Conservation (phyloP, 257 asterid genomes). For the Nemophila menziesii region DNA sequence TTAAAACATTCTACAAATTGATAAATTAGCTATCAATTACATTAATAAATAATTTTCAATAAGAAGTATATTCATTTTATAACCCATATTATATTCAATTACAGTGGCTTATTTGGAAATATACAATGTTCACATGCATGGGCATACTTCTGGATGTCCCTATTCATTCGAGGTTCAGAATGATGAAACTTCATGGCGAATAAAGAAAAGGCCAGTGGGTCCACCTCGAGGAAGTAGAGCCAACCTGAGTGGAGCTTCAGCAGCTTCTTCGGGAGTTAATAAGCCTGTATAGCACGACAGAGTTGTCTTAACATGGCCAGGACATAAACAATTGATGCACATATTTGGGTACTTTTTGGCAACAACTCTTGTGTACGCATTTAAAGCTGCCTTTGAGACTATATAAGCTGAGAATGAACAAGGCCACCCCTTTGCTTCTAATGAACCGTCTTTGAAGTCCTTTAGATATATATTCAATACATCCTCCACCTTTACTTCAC, state of each 20-base stretch:
- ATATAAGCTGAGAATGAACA: conserved; percentile 9
- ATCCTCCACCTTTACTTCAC: conserved; percentile 16
- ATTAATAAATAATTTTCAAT: no score
- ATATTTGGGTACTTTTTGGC: conserved; percentile 14
- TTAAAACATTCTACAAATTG: no score
- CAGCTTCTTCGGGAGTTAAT: conserved; percentile 10
- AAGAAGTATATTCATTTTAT: no score
- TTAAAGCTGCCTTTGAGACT: conserved; percentile 24
- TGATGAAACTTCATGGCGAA: neutral
- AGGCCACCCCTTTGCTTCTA: conserved; percentile 24
- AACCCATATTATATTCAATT: no score
- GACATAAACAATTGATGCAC: conserved; percentile 17
- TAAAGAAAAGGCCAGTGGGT: conserved; percentile 18
- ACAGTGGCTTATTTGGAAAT: no score
- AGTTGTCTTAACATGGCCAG: conserved; percentile 19
- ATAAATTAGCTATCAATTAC: no score
- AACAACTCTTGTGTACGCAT: conserved; percentile 21
- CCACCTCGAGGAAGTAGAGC: conserved; percentile 17
- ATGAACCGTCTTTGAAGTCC: conserved; percentile 9
- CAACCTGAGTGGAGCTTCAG: conserved; percentile 12
- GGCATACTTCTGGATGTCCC: neutral
- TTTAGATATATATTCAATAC: conserved; percentile 8
- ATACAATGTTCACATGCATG: no score
- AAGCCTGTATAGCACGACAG: conserved; percentile 11
- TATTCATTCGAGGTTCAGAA: no score